These are phyloP conservation scores for Hansenula lynferdii DNA, from an alignment of 1,139 yeast species.

Conservation along the genomic window DNA sequence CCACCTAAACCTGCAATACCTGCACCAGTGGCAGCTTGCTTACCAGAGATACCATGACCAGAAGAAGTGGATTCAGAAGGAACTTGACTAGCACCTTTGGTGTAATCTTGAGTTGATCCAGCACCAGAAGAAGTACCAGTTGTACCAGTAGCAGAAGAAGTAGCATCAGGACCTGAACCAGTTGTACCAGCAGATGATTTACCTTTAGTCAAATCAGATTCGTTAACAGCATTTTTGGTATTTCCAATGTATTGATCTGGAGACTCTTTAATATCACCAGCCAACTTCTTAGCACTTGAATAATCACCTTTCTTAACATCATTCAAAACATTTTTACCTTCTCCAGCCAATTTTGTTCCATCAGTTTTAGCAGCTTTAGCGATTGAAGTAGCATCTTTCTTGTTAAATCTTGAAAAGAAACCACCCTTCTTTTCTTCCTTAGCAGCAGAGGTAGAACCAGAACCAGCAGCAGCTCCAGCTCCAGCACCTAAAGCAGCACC, in stretches of 20 bases:
- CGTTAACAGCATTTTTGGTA: slow-evolving; percentile 13
- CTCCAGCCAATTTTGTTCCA: slow-evolving; percentile 14
- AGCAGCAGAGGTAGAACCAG: slow-evolving; percentile 16
- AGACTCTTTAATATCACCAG: slow-evolving; percentile 13
- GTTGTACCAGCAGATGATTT: slow-evolving; percentile 10
- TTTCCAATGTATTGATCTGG: slow-evolving; percentile 18
- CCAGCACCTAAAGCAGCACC: background rate
- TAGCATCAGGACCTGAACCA: slow-evolving; percentile 7
- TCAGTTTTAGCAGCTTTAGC: slow-evolving; percentile 14
- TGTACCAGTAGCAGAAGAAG: slow-evolving; percentile 9
- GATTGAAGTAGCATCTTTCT: slow-evolving; percentile 9
- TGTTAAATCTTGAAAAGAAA: slow-evolving; percentile 5
- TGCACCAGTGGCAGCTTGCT: slow-evolving; percentile 4
- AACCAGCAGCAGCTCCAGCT: background rate
- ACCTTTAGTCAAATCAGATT: slow-evolving; percentile 14
- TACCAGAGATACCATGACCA: slow-evolving; percentile 3
- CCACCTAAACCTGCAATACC: slow-evolving; percentile 7
- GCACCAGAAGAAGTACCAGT: slow-evolving; percentile 5
- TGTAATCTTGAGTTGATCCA: slow-evolving; percentile 1
- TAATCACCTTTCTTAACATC: slow-evolving; percentile 23
- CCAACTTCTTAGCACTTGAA: slow-evolving; percentile 14
- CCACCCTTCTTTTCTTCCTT: slow-evolving; percentile 2
- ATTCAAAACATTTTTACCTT: slow-evolving; percentile 21
- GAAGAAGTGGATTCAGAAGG: slow-evolving; percentile 5
- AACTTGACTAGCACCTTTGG: slow-evolving; percentile 1